These are phyloP conservation scores for Aspergillus campestris DNA, from an alignment of 495 filamentous ascomycete genomes.

Conservation along the genomic window DNA sequence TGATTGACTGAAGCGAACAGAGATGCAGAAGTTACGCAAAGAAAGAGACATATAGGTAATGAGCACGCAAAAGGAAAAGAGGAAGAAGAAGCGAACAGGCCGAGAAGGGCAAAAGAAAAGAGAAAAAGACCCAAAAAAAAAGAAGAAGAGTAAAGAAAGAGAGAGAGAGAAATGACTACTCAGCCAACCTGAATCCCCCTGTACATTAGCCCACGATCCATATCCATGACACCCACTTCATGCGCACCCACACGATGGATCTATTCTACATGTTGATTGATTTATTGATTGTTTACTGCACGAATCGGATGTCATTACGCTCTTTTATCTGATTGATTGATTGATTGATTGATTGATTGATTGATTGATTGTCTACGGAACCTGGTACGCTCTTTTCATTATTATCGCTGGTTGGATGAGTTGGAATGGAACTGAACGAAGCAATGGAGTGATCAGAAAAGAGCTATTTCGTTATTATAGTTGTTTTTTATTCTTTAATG, in stretches of 20 bases:
- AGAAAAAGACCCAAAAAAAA: background rate
- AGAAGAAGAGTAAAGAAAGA: background rate
- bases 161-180: background rate
- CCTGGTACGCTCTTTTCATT: too few relatives aligned
- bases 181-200: too few relatives aligned
- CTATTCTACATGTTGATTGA: background rate
- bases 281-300: slow-evolving; percentile 1
- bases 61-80: background rate
- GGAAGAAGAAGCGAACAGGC: background rate
- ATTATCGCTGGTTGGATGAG: too few relatives aligned
- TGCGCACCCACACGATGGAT: too few relatives aligned
- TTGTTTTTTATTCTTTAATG: background rate
- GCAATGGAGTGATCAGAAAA: too few relatives aligned
- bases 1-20: too few relatives aligned
- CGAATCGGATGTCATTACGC: slow-evolving; percentile 7
- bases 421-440: too few relatives aligned
- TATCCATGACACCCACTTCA: too few relatives aligned
- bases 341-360: background rate
- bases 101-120: background rate
- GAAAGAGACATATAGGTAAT: background rate
- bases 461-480: background rate
- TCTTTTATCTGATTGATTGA: background rate
- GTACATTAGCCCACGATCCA: too few relatives aligned
- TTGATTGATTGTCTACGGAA: too few relatives aligned
- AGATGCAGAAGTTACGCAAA: background rate